Evolutionary conservation across 2,329 filamentous ascomycete species (phyloP), one percentile per base, ranked within the genome.

Genomic region (Colletotrichum agaves): DNA sequence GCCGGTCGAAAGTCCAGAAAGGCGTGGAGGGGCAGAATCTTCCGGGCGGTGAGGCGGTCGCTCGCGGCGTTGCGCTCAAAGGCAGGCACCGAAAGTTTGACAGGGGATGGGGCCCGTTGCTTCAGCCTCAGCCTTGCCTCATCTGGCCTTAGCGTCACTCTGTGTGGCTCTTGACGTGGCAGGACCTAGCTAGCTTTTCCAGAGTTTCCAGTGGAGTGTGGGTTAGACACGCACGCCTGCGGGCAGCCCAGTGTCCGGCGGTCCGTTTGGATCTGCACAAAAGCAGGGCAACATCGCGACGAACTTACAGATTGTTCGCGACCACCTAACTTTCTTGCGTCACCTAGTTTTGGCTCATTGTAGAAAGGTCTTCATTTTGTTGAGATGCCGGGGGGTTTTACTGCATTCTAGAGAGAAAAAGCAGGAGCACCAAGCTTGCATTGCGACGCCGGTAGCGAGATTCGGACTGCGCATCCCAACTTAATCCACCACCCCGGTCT

Each of bases 391-490:
- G 35, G 47, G 23, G 23, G 21, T 11, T 47, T 63, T 37, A 63
- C 56, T 56, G 35, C 41, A 52, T n/a, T 31, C 31, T 13, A 33
- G 31, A 49, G 19, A 19, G 27, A 23, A 46, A 47, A 27, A 15
- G 47, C 47, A 27, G 35, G 17, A 46, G 44, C 55, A 59, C 33
- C 33, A 23, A 66, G 35, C 59, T 61, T 46, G 33, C 21, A 66
- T 61, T 63, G 63, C 63, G 44, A 46, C 59, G 33, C 43, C 63
- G 50, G 63, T 67, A 67, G 63, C 63, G 63, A 67, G 63, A 67
- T 67, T 56, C 50, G 41, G 49, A 66, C 33, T 43, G 35, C 33
- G 39, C 46, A 33, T 39, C 21, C 43, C 43, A 63, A 57, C 63
- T 43, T 41, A 43, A 63, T 27, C 19, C 27, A 27, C 47, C 47